Conservation (phyloP, 1,284 basidiomycete genomes). For the Apiotrichum laibachii region DNA sequence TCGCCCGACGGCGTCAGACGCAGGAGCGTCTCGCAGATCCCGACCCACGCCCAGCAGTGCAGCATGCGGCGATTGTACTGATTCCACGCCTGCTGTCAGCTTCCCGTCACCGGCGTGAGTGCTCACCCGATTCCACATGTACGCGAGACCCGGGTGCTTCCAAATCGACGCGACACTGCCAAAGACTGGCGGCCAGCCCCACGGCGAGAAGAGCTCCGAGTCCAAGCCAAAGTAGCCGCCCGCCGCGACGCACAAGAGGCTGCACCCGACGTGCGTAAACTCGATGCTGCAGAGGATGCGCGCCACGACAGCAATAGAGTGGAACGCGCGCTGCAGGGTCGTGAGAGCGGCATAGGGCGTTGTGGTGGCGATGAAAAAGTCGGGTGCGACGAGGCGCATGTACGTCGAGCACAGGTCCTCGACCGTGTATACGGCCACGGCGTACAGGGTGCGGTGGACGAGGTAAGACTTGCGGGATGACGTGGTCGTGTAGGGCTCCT, state of each 20-base stretch:
- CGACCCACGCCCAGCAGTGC: constrained; percentile 39
- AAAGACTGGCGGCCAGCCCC: constrained; percentile 46
- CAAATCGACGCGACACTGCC: constrained; percentile 32
- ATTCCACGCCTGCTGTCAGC: constrained; percentile 40
- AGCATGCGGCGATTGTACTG: constrained; percentile 40
- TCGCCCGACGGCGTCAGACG: constrained; percentile 38
- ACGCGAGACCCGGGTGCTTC: constrained; percentile 35
- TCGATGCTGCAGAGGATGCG: constrained; percentile 31
- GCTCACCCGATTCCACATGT: constrained; percentile 45
- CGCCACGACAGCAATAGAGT: constrained; percentile 28
- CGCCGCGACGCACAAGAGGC: constrained; percentile 22
- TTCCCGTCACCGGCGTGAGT: no score
- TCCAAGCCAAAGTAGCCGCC: constrained; percentile 37
- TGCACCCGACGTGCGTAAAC: constrained; percentile 16
- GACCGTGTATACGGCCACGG: constrained; percentile 13
- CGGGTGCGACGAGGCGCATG: constrained; percentile 26
- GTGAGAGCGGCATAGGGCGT: constrained; percentile 24
- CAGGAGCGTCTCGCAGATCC: constrained; percentile 40
- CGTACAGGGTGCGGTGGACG: constrained; percentile 14
- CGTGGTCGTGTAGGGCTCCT: constrained; percentile 28
- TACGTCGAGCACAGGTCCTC: constrained; percentile 29
- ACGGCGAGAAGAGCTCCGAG: constrained; percentile 39
- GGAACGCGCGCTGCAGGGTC: constrained; percentile 23
- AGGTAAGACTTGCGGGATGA: constrained; percentile 27
- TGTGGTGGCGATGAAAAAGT: constrained; percentile 29